Base-by-base conservation (phyloP, 208 protist genomes). In the Leptomonas pyrrhocoris region DNA sequence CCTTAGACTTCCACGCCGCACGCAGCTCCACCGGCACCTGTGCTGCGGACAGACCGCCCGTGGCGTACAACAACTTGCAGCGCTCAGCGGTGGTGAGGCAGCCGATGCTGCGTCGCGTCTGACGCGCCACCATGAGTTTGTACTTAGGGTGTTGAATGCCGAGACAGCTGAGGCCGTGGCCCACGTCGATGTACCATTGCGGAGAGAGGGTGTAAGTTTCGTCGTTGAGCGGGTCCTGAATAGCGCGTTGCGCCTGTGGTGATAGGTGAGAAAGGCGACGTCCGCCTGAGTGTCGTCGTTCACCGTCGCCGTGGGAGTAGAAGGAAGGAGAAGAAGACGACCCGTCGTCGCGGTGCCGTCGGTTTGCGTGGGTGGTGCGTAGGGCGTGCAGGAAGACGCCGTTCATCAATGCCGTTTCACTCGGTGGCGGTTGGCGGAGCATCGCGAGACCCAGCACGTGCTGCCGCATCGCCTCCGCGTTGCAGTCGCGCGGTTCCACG, bases 341-440 rank as follows among this genome's bases (percentile, higher is more conserved):
- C 0, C 5, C 4, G 18, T 42, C 15, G 66, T n/a, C 13, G 25
- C 8, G n/a, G 12, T 27, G 18, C 18, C 48, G 53, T 23, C 30
- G 66, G 46, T 45, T 43, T 8, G 58, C 42, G 36, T 64, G 57
- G 8, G 65, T 38, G 55, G 64, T 30, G 43, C 92, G 89, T 36
- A 96, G 71, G 0, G 84, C 86, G 62, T 96, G 92, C 13, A 96
- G 74, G 72, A 97, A 95, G 38, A 94, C 42, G 49, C 90, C 86
- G 68, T 95, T 80, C 68, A 95, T 79, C 19, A 95, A 71, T 21
- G 61, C 40, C 31, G 25, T 51, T 34, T 91, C 86, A 36, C 61
- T 85, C 15, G 60, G 67, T 5, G 88, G 84, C n/a, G 83, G 86
- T 67, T 92, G 89, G 15, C 75, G 80, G 58, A 96, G 80, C 92